phyloP scores from a whole-genome alignment of 371 early-diverging fungal species.

The Actinomortierella ambigua region DNA sequence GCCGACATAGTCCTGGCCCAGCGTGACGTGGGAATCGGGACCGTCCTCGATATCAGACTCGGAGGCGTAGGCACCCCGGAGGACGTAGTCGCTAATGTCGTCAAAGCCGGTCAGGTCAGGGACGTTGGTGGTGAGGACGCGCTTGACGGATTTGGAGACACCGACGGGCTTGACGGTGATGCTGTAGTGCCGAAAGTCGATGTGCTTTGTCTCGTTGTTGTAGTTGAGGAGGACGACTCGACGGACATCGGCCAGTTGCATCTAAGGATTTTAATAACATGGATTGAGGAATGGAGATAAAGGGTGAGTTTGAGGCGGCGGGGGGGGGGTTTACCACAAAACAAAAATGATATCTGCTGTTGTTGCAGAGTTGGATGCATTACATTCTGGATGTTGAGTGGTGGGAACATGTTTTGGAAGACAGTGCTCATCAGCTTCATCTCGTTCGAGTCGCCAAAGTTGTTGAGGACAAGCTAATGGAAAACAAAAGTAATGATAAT shows the following conservation, averaged over 20 bases:
- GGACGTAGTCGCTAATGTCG: constrained; percentile 92
- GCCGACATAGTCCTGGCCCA: constrained; percentile 82
- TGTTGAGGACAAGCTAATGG: constrained; percentile 83
- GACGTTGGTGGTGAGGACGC: constrained; percentile 72
- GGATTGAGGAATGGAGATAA: neutral
- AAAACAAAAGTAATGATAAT: constrained; percentile 6
- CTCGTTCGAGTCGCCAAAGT: constrained; percentile 84
- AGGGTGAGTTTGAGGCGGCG: no score
- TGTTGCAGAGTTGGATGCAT: constrained; percentile 10
- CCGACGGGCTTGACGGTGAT: constrained; percentile 89
- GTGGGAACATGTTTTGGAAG: constrained; percentile 96
- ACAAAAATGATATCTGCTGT: no score
- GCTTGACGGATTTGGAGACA: constrained; percentile 89
- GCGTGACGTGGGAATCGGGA: constrained; percentile 73
- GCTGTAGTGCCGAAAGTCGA: constrained; percentile 93
- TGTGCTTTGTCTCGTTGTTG: constrained; percentile 78
- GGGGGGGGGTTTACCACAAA: neutral
- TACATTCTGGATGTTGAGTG: constrained; percentile 90
- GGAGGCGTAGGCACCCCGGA: constrained; percentile 84
- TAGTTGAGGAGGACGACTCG: constrained; percentile 93
- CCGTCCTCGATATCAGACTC: constrained; percentile 96
- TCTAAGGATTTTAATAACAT: constrained; percentile 46
- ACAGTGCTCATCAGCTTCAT: constrained; percentile 91
- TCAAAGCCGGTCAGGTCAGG: constrained; percentile 81
- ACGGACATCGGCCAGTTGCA: constrained; percentile 86